These are phyloP conservation scores for Talaromyces sp. DNA, from an alignment of 2,329 filamentous ascomycete species.

Conservation along the genomic window DNA sequence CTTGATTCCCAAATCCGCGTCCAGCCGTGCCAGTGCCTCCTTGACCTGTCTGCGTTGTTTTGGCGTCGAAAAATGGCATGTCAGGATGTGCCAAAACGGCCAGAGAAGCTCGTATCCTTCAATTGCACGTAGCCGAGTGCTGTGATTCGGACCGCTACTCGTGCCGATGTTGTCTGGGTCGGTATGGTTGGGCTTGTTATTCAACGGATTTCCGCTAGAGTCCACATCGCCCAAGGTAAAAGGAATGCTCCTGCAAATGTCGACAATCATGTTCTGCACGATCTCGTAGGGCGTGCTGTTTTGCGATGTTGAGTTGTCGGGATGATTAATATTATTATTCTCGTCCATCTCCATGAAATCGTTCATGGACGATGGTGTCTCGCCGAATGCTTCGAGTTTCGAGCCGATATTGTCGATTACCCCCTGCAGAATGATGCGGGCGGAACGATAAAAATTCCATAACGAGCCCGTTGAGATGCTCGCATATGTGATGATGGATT, in stretches of 20 bases:
- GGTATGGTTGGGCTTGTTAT: neutral
- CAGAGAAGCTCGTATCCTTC: slow-evolving; percentile 30
- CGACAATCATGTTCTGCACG: slow-evolving; percentile 29
- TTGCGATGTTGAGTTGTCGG: neutral
- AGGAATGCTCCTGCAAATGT: slow-evolving; percentile 30
- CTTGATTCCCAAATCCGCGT: slow-evolving; percentile 29
- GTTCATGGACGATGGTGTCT: slow-evolving; percentile 9
- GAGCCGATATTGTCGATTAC: slow-evolving; percentile 22
- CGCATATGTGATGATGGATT: slow-evolving; percentile 29
- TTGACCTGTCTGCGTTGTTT: slow-evolving; percentile 25
- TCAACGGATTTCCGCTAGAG: slow-evolving; percentile 19
- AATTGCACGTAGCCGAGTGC: slow-evolving; percentile 21
- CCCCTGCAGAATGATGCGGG: slow-evolving; percentile 28
- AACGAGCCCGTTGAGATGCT: slow-evolving; percentile 21
- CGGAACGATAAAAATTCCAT: slow-evolving; percentile 33
- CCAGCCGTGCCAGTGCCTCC: slow-evolving; percentile 21
- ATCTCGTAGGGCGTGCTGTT: slow-evolving; percentile 13
- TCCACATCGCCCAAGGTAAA: slow-evolving; percentile 30
- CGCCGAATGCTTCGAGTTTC: slow-evolving; percentile 13
- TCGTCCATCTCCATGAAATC: neutral
- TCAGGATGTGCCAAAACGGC: slow-evolving; percentile 33
- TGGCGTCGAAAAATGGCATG: slow-evolving; percentile 27
- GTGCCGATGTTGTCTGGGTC: neutral
- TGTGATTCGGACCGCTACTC: slow-evolving; percentile 18
- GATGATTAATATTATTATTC: neutral